Base-by-base conservation (phyloP, 2,329 filamentous ascomycete species). In the Corniculantispora saksenae region DNA sequence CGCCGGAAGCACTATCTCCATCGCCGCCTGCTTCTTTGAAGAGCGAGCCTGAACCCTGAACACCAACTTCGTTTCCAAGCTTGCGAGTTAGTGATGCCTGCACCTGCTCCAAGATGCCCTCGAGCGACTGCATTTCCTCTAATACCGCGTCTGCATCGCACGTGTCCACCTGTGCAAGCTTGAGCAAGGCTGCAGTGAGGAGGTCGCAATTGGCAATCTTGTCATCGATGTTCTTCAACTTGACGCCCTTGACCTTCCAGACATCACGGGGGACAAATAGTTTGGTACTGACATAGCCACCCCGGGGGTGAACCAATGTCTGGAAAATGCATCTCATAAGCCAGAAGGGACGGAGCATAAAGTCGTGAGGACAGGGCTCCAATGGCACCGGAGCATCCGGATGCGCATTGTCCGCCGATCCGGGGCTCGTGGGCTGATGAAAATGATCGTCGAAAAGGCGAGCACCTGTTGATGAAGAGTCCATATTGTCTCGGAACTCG, bases 261-360 rank as follows among this genome's bases (percentile, higher is more conserved):
- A 95, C 92, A 73, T 98, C 94, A 60, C 92, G 87, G 7, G 95
- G 94, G 6, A 99, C 86, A 74, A 99, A 99, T 0, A 99, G 84
- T 71, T 93, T 94, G 25, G 89, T 94, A 61, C 94, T 97, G 23
- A 99, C 75, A 74, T 97, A 99, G 19, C 94, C 95, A 45, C 95
- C 95, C 27, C 93, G 89, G 2, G 94, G 93, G 73, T 99, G 94
- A 21, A 90, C 91, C 53, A 99, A 87, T 0, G 94, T 97, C 75
- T 97, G 93, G 74, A 95, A 97, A 29, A 99, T 84, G 67, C 91
- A 94, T 63, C 95, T 89, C 92, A 99, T 97, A 53, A 99, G 83
- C 95, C 95, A 99, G 77, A 97, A 99, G 2, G 95, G 96, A 23
- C 95, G 89, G n/a, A 98, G 83, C 72, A 97, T 84, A 66, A 90